A percentile compares a stretch with the other conserved stretches of the same genome.
Conservation (phyloP, 2,329 filamentous ascomycete species). For the Rugonectria rugulosa region DNA sequence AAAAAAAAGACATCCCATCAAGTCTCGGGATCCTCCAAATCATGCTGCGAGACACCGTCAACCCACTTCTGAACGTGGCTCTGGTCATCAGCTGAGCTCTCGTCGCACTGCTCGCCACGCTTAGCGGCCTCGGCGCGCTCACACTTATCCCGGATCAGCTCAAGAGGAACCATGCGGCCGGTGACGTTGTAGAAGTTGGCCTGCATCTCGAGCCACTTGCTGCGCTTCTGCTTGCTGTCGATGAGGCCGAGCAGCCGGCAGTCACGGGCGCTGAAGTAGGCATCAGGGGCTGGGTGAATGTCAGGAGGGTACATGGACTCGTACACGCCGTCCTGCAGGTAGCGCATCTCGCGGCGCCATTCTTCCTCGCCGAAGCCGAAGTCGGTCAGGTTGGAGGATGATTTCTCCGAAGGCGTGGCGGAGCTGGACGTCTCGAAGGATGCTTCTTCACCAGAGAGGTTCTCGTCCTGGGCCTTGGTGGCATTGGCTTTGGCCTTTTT, state of each 20-base stretch:
- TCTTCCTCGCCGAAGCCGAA: constrained; percentile 29
- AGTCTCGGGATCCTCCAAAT: constrained; percentile 10
- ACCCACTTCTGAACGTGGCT: constrained; percentile 34
- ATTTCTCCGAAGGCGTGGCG: not conserved
- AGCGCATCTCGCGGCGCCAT: constrained; percentile 36
- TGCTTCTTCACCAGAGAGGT: constrained; percentile 38
- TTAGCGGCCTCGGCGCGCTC: constrained; percentile 38
- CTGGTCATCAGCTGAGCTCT: constrained; percentile 9
- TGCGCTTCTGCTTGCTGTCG: constrained; percentile 42
- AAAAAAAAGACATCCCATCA: not conserved
- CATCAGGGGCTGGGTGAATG: constrained; percentile 32
- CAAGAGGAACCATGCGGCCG: constrained; percentile 49
- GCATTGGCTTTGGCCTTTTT: constrained; percentile 22
- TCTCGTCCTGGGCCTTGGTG: not conserved
- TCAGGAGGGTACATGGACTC: constrained; percentile 41
- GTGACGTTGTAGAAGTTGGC: constrained; percentile 54
- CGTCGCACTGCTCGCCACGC: not conserved
- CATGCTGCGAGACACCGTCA: constrained; percentile 17
- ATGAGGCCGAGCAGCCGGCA: constrained; percentile 46
- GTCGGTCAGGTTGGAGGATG: constrained; percentile 27
- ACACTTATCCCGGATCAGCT: constrained; percentile 47
- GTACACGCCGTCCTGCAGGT: constrained; percentile 44
- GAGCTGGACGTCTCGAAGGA: constrained; percentile 31
- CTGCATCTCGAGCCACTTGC: constrained; percentile 53
- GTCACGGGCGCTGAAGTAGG: constrained; percentile 40